Conservation (phyloP, 148 eudicot genomes). For the Vaccinium macrocarpon region DNA sequence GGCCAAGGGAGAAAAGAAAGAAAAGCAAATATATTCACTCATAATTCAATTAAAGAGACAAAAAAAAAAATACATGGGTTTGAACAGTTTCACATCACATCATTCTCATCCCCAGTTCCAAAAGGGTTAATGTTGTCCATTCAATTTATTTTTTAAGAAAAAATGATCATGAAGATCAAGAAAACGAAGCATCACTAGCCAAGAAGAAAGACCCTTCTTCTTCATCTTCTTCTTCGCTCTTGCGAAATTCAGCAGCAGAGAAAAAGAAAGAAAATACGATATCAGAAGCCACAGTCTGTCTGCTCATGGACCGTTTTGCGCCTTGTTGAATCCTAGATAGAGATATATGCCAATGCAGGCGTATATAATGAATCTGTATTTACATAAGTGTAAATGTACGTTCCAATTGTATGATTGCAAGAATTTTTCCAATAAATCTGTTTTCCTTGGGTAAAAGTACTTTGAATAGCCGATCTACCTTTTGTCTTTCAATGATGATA, state of each 20-base stretch:
- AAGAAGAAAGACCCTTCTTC: slow-evolving; percentile 6
- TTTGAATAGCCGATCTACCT: no score
- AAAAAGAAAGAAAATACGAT: slow-evolving; percentile 24
- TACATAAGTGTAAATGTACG: neutral
- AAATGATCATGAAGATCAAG: slow-evolving; percentile 8
- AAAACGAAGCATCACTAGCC: slow-evolving; percentile 2
- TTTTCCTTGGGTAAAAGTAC: neutral
- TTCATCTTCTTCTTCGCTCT: neutral
- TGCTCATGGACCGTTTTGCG: slow-evolving; percentile 72
- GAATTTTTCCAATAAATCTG: neutral
- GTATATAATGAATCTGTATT: neutral
- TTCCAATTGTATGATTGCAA: slow-evolving; percentile 10
- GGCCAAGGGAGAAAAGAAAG: neutral
- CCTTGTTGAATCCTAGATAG: slow-evolving; percentile 33
- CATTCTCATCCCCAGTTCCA: slow-evolving; percentile 5
- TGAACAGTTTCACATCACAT: neutral
- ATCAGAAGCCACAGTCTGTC: slow-evolving; percentile 50
- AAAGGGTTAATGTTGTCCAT: neutral
- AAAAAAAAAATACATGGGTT: neutral
- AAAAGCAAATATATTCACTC: neutral
- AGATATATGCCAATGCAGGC: neutral
- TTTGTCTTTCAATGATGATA: no score
- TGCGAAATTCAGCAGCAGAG: neutral
- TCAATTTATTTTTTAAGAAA: no score
- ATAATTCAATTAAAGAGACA: neutral